phyloP scores from a whole-genome alignment of 169 alveolate species.

The Eimeria sp. region DNA sequence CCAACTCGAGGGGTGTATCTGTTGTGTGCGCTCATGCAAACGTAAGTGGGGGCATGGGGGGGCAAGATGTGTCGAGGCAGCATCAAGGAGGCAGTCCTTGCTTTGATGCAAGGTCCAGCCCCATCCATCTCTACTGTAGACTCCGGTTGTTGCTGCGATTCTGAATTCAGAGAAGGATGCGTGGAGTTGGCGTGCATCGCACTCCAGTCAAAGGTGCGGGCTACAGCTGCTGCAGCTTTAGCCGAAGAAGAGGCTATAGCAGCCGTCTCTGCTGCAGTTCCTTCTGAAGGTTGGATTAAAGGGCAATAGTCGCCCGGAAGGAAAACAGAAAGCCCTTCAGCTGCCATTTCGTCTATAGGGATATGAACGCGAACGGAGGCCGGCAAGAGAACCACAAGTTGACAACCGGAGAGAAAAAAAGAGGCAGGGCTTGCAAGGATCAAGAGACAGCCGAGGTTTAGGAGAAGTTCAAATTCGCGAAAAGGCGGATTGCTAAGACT shows the following conservation, averaged over 20 bases:
- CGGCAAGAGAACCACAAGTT: background rate
- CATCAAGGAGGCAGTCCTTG: slow-evolving; percentile 37
- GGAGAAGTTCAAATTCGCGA: background rate
- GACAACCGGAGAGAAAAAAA: background rate
- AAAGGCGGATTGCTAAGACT: background rate
- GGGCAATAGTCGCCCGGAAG: slow-evolving; percentile 71
- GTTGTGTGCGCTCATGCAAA: slow-evolving; percentile 38
- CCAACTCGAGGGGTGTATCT: slow-evolving; percentile 73
- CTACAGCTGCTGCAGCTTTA: slow-evolving; percentile 35
- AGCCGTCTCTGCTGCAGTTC: slow-evolving; percentile 51
- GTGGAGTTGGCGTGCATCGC: background rate
- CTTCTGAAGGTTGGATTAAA: slow-evolving; percentile 13
- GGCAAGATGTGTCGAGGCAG: slow-evolving; percentile 46
- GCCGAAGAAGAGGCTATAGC: slow-evolving; percentile 42
- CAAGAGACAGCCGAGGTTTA: background rate
- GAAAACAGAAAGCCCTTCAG: slow-evolving; percentile 18
- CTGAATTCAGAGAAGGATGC: background rate
- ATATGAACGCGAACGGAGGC: background rate
- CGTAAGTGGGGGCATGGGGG: slow-evolving; percentile 57
- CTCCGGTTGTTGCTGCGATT: slow-evolving; percentile 5
- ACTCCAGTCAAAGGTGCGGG: slow-evolving; percentile 57
- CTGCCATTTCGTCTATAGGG: background rate
- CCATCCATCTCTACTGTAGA: slow-evolving; percentile 14
- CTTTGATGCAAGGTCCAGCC: slow-evolving; percentile 43
- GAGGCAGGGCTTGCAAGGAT: background rate